Evolutionary conservation across 768 basidiomycete genomes (phyloP).

Genomic region (Boletus sp.): DNA sequence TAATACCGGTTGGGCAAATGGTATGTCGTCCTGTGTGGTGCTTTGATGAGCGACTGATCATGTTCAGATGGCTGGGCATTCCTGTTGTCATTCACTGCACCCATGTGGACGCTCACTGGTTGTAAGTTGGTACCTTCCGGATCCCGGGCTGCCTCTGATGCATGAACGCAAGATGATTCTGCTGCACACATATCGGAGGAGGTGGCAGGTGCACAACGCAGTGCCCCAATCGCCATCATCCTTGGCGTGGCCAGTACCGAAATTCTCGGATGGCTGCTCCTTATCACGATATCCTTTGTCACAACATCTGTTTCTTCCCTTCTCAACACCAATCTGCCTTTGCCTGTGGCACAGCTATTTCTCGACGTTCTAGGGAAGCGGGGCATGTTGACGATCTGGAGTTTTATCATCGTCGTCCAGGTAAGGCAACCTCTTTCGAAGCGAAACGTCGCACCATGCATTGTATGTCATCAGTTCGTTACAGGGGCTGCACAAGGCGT

Average conservation of each 20-base stretch:
- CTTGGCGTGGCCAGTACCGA: conserved; percentile 62
- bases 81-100: conserved; percentile 66
- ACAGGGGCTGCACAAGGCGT: conserved; percentile 77
- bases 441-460: not conserved
- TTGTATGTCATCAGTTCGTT: conserved; percentile 45
- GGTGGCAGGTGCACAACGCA: conserved; percentile 57
- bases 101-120: conserved; percentile 80
- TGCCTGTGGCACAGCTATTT: conserved; percentile 74
- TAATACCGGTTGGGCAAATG: conserved; percentile 62
- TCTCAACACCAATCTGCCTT: conserved; percentile 48
- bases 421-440: conserved; percentile 20
- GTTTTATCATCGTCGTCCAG: conserved; percentile 64
- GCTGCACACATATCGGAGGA: conserved; percentile 78
- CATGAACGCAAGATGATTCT: conserved; percentile 54
- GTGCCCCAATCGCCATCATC: conserved; percentile 69
- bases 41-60: not conserved
- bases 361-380: conserved; percentile 62
- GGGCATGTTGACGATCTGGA: conserved; percentile 74
- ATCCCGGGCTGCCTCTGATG: not conserved
- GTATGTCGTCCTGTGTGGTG: conserved; percentile 34
- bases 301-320: conserved; percentile 53
- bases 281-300: conserved; percentile 65
- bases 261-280: conserved; percentile 59
- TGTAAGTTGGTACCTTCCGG: conserved; percentile 41
- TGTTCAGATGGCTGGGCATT: conserved; percentile 68